Conservation (phyloP, 2,329 filamentous ascomycete genomes). For the Fusarium denticulatum region DNA sequence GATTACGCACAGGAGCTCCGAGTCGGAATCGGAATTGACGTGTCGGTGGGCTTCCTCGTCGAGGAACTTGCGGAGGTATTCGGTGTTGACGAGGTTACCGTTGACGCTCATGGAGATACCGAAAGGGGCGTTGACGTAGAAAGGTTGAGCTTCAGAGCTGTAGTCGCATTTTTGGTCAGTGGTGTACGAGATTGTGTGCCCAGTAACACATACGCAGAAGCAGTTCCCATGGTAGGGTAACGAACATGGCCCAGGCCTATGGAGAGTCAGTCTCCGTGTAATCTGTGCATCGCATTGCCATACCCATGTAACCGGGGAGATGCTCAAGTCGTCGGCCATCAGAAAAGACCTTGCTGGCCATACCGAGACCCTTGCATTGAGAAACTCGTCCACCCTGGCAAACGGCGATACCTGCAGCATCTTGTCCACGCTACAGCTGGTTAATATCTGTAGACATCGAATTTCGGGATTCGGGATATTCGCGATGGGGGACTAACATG, state of each 20-base stretch:
- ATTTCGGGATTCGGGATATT: conserved; percentile 12
- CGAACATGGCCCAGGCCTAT: conserved; percentile 76
- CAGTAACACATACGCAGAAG: conserved; percentile 53
- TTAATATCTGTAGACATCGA: conserved; percentile 24
- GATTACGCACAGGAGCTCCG: conserved; percentile 58
- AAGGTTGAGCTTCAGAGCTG: conserved; percentile 89
- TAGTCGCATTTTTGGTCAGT: conserved; percentile 3
- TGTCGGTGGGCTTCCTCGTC: conserved; percentile 84
- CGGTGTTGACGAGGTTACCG: conserved; percentile 85
- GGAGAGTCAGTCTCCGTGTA: conserved; percentile 18
- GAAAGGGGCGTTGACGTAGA: conserved; percentile 82
- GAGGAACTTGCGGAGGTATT: conserved; percentile 74
- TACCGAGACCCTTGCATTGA: conserved; percentile 90
- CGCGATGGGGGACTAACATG: conserved; percentile 46
- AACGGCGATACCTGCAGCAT: conserved; percentile 87
- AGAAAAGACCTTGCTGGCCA: conserved; percentile 77
- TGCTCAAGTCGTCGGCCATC: conserved; percentile 75
- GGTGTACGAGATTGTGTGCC: not conserved
- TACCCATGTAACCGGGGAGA: conserved; percentile 79
- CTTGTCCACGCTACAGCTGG: conserved; percentile 75
- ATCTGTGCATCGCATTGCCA: not conserved
- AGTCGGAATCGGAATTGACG: conserved; percentile 88
- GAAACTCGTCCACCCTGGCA: conserved; percentile 82
- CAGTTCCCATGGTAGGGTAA: conserved; percentile 90
- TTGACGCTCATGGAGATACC: conserved; percentile 66